phyloP scores from a whole-genome alignment of 2,329 filamentous ascomycete species.

The Penicillium sp. region DNA sequence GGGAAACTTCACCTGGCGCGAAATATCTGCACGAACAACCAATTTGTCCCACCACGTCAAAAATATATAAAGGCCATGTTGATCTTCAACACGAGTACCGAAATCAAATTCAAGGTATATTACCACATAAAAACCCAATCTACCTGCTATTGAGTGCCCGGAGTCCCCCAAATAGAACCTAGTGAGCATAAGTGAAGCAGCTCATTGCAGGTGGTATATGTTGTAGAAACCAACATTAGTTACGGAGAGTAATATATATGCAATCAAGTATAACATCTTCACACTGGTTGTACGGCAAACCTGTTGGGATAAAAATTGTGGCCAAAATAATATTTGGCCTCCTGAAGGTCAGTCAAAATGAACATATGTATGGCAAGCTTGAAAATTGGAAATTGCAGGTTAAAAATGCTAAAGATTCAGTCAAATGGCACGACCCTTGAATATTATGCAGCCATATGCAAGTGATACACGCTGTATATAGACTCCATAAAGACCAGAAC shows the following conservation, averaged over 20 bases:
- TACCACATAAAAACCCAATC: not conserved
- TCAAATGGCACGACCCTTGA: not conserved
- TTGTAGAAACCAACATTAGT: not conserved
- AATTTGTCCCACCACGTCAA: too few relatives aligned
- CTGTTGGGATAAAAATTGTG: not conserved
- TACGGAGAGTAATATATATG: not conserved
- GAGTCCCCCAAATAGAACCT: not conserved
- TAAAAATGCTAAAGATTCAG: not conserved
- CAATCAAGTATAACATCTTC: not conserved
- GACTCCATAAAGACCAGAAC: not conserved
- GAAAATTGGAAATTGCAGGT: not conserved
- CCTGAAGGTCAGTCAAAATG: not conserved
- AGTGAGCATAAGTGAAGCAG: not conserved
- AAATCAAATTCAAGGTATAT: not conserved
- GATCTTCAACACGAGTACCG: not conserved
- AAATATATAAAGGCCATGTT: not conserved
- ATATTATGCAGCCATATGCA: not conserved
- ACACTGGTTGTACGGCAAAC: not conserved
- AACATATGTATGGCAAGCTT: not conserved
- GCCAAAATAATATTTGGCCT: not conserved
- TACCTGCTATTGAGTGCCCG: accelerated
- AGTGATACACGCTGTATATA: not conserved
- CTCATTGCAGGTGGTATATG: not conserved
- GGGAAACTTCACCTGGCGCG: not conserved
- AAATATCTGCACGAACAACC: not conserved